A percentile compares a stretch with the other conserved stretches of the same genome.
Evolutionary conservation across 2,329 filamentous ascomycete genomes (phyloP).

Genomic region (Dothiorella sarmentorum): DNA sequence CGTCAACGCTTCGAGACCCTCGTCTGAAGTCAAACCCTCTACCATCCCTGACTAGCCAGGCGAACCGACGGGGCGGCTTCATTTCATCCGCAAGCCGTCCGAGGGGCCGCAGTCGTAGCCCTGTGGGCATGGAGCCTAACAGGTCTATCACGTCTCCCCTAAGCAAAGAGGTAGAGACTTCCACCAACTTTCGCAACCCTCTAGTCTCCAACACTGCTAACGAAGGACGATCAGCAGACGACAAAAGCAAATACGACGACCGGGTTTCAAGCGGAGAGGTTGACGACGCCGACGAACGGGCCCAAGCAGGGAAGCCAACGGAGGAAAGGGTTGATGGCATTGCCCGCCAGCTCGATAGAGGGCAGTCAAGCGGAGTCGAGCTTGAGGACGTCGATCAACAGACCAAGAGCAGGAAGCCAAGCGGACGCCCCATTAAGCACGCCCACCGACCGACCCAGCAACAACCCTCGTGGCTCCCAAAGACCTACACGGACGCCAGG

Average conservation of each 20-base stretch:
- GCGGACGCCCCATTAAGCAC: no score
- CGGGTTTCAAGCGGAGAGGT: background rate
- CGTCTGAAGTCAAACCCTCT: background rate
- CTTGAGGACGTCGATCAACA: no score
- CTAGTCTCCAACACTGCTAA: background rate
- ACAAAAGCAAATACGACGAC: background rate
- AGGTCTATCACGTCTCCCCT: background rate
- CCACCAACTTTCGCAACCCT: background rate
- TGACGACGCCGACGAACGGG: background rate
- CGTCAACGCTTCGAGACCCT: no score
- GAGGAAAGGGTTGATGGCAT: no score
- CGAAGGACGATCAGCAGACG: background rate
- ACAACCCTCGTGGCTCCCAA: background rate
- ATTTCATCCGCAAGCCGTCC: background rate
- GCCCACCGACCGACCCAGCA: background rate
- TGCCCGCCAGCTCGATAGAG: no score
- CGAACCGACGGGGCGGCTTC: no score
- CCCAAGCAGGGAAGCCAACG: no score
- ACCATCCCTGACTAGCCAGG: background rate
- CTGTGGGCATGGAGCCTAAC: background rate
- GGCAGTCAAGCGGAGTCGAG: no score
- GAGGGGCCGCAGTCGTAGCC: no score
- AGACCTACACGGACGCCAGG: background rate
- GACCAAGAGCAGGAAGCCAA: no score
- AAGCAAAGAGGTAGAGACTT: background rate